These are phyloP conservation scores for Aspergillus fumigatiaffinis DNA, from an alignment of 2,329 filamentous ascomycete species.

Conservation along the genomic window DNA sequence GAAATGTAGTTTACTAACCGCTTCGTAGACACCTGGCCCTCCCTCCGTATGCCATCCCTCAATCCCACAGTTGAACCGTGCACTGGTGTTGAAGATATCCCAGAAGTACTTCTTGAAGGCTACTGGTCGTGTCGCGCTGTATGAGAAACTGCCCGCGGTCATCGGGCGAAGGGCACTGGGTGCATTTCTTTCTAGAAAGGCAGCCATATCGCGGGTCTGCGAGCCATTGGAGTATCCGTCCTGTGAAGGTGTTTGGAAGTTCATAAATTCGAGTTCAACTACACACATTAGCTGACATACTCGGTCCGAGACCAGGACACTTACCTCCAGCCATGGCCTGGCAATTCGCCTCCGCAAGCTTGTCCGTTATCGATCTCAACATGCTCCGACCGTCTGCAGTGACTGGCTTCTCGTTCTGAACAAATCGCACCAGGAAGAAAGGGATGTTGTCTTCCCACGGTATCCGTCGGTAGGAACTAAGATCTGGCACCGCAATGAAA, in stretches of 20 bases:
- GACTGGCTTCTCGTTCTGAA: conserved; percentile 68
- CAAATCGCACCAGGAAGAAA: conserved; percentile 77
- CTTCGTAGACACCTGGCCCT: conserved; percentile 89
- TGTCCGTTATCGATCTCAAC: conserved; percentile 63
- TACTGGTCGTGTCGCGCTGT: conserved; percentile 76
- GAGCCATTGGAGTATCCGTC: conserved; percentile 62
- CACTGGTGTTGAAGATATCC: conserved; percentile 74
- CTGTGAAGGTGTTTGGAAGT: conserved; percentile 26
- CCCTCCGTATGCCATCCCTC: conserved; percentile 95
- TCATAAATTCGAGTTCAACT: conserved; percentile 84
- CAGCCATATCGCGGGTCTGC: conserved; percentile 70
- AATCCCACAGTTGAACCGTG: conserved; percentile 70
- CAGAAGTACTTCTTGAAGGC: conserved; percentile 92
- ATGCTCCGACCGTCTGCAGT: conserved; percentile 74
- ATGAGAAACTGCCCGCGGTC: conserved; percentile 92
- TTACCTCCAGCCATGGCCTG: conserved; percentile 85
- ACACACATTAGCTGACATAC: conserved; percentile 6
- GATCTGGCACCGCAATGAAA: conserved; percentile 73
- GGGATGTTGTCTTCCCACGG: conserved; percentile 85
- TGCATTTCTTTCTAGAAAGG: conserved; percentile 68
- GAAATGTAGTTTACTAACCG: conserved; percentile 45
- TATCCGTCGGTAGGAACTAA: conserved; percentile 71
- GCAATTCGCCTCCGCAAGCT: conserved; percentile 62
- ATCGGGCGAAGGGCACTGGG: conserved; percentile 69
- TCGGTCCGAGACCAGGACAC: conserved; percentile 20